Conservation (phyloP, 768 basidiomycete genomes). For the Suillus hirtellus region DNA sequence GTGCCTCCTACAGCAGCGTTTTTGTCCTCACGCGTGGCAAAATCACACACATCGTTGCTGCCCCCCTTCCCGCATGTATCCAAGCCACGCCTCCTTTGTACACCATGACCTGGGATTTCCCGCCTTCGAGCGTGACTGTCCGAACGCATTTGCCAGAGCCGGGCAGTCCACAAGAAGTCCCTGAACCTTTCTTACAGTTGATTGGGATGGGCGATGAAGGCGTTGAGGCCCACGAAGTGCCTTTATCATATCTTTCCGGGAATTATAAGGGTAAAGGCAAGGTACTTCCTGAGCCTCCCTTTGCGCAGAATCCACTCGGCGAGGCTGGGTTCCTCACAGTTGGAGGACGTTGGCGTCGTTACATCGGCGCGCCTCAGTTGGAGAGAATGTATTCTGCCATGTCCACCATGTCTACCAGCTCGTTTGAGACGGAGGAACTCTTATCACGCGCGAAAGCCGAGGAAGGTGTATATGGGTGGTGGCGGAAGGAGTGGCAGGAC, state of each 20-base stretch:
- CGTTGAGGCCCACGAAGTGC: conserved; percentile 71
- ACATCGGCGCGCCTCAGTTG: conserved; percentile 33
- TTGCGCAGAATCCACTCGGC: conserved; percentile 64
- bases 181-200: conserved; percentile 58
- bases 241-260: conserved; percentile 46
- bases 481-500: conserved; percentile 68
- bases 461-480: conserved; percentile 79
- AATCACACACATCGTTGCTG: conserved; percentile 65
- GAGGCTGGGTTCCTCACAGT: conserved; percentile 49
- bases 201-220: conserved; percentile 70
- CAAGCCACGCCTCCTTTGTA: conserved; percentile 51
- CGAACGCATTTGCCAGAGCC: conserved; percentile 45
- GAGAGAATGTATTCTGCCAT: conserved; percentile 46
- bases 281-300: conserved; percentile 43
- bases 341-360: conserved; percentile 51
- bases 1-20: conserved; percentile 40
- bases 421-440: conserved; percentile 53
- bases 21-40: conserved; percentile 71
- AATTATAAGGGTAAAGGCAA: conserved; percentile 45
- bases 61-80: conserved; percentile 61
- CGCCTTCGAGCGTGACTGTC: conserved; percentile 54
- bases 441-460: conserved; percentile 46
- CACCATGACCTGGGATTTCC: conserved; percentile 55
- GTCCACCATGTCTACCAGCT: conserved; percentile 46
- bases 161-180: conserved; percentile 18